Base-by-base conservation (phyloP, 1,139 yeast genomes). In the Oligophagozyma castellii region DNA sequence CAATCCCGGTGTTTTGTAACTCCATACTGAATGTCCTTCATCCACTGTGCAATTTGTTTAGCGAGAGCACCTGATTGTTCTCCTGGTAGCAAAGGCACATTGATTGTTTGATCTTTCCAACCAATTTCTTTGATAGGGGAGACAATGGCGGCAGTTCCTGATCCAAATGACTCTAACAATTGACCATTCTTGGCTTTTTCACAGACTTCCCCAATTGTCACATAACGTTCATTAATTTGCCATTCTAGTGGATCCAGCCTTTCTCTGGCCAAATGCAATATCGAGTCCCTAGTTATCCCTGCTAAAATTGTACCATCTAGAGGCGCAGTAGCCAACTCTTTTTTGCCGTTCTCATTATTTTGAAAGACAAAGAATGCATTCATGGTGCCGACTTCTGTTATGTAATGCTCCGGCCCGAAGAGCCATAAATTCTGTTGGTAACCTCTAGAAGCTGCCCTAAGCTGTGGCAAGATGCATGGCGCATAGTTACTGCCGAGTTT, bases 341-440 rank as follows among this genome's bases (percentile, higher is more conserved):
- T 77, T 61, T 75, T 78, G 32, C 93, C 94, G 26, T 74, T 67
- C 14, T 58, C 63, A 7, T 62, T 44, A 51, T 73, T 70, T 57
- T 72, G 60, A 63, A 86, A 80, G 14, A 73, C 94, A 45, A 79
- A 73, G 60, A 86, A 86, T 28, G 70, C 86, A 59, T 86, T 86
- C 95, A 86, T 86, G 35, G 95, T 83, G 44, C 96, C 96, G 36
- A 80, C 96, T 61, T 86, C 96, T 38, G 96, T 86, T 47, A 86
- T 70, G 55, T 71, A 61, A 37, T 83, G 83, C 50, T 84, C 86
- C 30, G 77, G 79, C 31, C 95, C 95, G 48, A 84, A 84, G 44
- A 86, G 65, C 96, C 96, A 86, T 56, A 86, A 65, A 65, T 84
- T 83, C 59, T 86, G 96, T 53, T 78, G 84, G 65, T 74, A 84